Evolutionary conservation across 177 flowering plant species (phyloP), one percentile per base, ranked within the genome.

Genomic region (Vitis hybrid): DNA sequence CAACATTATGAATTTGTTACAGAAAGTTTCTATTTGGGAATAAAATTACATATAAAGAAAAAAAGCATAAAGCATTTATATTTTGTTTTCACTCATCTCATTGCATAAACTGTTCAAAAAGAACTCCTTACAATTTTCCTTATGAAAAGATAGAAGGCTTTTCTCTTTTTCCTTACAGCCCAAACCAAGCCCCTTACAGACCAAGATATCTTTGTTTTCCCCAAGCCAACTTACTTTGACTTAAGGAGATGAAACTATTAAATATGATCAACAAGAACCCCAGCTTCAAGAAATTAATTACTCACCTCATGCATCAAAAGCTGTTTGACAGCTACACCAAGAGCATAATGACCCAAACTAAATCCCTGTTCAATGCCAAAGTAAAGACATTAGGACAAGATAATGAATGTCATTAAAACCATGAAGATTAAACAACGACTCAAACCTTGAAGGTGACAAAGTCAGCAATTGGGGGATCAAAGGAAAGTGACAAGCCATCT

Each of bases 271-370:
- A 31, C 31, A 58, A 18, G 15, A 34, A 7, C 20, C 14, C 1
- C 18, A 50, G 48, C 22, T 5, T 26, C 31, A 48, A 16, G 34
- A 50, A 66, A 66, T 13, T 26, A 50, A 70, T 14, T 34, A 71
- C 88, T 78, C 79, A 93, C 99, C 97, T 95, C 97, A 73, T 95
- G 97, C 67, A 88, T 73, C 83, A 95, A 77, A 45, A 93, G 76
- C 82, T 91, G 89, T 83, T 86, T 93, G 87, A 88, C 73, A 5
- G 98, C 86, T 73, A 80, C 73, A 60, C 93, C 76, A 71, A 91
- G 92, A 61, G 75, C 84, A 74, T 63, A 68, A 76, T 85, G 91
- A 69, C 74, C 77, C 5, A 83, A 80, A 50, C 1, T 70, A 68
- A 85, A 83, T n/a, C 71, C 94, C 98, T 95, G 90, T 68, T 69